These are phyloP conservation scores for Conoideocrella luteorostrata DNA, from an alignment of 2,329 filamentous ascomycete genomes.

Conservation along the genomic window DNA sequence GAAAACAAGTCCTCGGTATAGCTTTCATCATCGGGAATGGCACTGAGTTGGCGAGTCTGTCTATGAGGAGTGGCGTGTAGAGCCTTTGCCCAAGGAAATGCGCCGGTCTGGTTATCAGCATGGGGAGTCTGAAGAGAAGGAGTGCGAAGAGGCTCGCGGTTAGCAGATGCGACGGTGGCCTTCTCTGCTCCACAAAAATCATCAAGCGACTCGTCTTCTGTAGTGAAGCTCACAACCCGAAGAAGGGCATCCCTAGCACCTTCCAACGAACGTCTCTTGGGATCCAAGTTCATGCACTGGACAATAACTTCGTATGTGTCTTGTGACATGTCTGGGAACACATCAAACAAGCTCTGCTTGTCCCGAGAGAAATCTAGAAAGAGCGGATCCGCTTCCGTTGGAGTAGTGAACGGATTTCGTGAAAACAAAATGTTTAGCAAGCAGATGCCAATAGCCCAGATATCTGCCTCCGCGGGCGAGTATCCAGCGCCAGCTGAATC, in stretches of 20 bases:
- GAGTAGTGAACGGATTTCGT: slow-evolving; percentile 89
- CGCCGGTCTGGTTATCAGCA: slow-evolving; percentile 57
- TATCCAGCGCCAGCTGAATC: slow-evolving; percentile 84
- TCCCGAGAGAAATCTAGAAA: slow-evolving; percentile 92
- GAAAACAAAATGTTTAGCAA: slow-evolving; percentile 95
- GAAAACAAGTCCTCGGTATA: slow-evolving; percentile 84
- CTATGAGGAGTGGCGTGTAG: slow-evolving; percentile 65
- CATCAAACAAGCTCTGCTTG: slow-evolving; percentile 92
- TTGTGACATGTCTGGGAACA: slow-evolving; percentile 97
- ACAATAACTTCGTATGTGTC: slow-evolving; percentile 93
- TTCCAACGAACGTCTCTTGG: slow-evolving; percentile 75
- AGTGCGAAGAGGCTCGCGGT: slow-evolving; percentile 90
- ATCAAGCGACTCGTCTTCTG: slow-evolving; percentile 81
- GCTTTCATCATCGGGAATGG: slow-evolving; percentile 72
- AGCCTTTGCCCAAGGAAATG: slow-evolving; percentile 93
- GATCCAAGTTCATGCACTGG: slow-evolving; percentile 86
- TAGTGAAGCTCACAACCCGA: slow-evolving; percentile 85
- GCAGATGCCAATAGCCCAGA: slow-evolving; percentile 97
- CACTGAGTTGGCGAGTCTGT: slow-evolving; percentile 77
- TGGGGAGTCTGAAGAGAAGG: slow-evolving; percentile 88
- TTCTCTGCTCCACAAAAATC: slow-evolving; percentile 86
- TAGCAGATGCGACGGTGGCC: slow-evolving; percentile 72
- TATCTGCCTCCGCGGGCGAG: slow-evolving; percentile 85
- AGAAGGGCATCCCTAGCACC: slow-evolving; percentile 72
- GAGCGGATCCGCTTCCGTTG: slow-evolving; percentile 82